Evolutionary conservation across 805 yeast species (phyloP), one percentile per base, ranked within the genome.

Genomic region (Kluyveromyces siamensis): DNA sequence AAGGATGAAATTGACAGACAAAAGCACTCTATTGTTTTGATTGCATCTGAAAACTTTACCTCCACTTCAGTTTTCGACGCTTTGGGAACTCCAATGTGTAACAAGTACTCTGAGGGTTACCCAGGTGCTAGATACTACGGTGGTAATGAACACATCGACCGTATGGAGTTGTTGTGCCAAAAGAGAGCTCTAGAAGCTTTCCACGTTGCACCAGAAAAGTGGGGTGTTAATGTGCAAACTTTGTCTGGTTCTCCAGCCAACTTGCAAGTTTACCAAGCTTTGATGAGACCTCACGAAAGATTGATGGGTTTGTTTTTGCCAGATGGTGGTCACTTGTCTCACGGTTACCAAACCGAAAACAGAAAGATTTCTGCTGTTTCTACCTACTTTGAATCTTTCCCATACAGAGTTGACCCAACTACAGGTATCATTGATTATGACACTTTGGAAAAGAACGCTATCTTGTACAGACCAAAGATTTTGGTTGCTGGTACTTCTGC

Each of bases 91-190:
- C 96, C 95, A 68, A 88, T 93, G 96, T 87, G 87, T 69, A 93
- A 93, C 81, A 93, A 93, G 76, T 93, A 93, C 75, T 89, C 97
- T 38, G 99, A 93, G 74, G 99, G 99, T 54, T 91, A 93, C 74
- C 99, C 99, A 52, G 98, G 98, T 57, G 97, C 95, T 55, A 83
- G 99, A 71, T 93, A 93, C 77, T 93, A 93, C 69, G 99, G 99
- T 70, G 98, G 98, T 68, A 93, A 93, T 71, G 95, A 93, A 77
- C 84, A 84, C 72, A 93, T 93, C 57, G 99, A 93, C 74, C 82
- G 86, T 70, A 88, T 90, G 67, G 99, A 93, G 74, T 69, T 79
- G 33, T 73, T 93, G 62, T 93, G 99, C 72, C 98, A 90, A 75
- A 73, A 85, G 63, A 84, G 99, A 72, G 99, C 99, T 44, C 76